Evolutionary conservation across 139 green algal genomes (phyloP).

Genomic region (Chlamydomonas incerta): DNA sequence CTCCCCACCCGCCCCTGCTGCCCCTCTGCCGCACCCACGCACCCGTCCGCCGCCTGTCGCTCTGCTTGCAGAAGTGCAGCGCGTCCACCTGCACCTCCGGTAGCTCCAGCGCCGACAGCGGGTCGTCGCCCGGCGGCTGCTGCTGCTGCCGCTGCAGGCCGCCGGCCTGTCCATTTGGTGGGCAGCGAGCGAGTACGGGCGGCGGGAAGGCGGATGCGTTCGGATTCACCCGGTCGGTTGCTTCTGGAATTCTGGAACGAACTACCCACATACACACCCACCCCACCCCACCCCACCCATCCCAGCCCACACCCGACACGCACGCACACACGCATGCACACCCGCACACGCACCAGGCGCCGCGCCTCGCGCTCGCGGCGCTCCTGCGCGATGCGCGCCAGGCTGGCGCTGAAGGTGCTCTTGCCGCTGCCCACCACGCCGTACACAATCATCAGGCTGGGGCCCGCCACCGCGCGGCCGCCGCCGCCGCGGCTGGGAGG

Average conservation of each 20-base stretch:
- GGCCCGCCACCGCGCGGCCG: not conserved
- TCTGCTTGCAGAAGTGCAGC: conserved; percentile 33
- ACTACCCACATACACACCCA: not conserved
- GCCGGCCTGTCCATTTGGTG: too few species aligned
- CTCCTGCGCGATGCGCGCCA: conserved; percentile 24
- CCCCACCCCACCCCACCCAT: too few species aligned
- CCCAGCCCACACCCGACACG: too few species aligned
- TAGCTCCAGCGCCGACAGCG: not conserved
- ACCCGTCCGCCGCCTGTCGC: conserved; percentile 22
- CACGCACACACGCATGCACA: too few species aligned
- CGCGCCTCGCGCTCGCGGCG: conserved; percentile 6
- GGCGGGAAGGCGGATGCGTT: too few species aligned
- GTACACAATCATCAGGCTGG: conserved; percentile 37
- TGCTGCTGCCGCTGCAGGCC: too few species aligned
- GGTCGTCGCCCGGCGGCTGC: not conserved
- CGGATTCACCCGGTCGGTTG: too few species aligned
- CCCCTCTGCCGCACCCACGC: not conserved
- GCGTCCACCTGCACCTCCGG: conserved; percentile 20
- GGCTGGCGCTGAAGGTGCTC: conserved; percentile 7
- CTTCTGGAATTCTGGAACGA: too few species aligned
- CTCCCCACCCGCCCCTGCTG: too few species aligned
- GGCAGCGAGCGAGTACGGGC: too few species aligned
- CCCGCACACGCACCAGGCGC: not conserved
- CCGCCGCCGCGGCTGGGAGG: conserved; percentile 1
- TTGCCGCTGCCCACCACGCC: conserved; percentile 39